Evolutionary conservation across 73 alveolate species (phyloP), one percentile per base, ranked within the genome.

Genomic region (Effrenium voratum): DNA sequence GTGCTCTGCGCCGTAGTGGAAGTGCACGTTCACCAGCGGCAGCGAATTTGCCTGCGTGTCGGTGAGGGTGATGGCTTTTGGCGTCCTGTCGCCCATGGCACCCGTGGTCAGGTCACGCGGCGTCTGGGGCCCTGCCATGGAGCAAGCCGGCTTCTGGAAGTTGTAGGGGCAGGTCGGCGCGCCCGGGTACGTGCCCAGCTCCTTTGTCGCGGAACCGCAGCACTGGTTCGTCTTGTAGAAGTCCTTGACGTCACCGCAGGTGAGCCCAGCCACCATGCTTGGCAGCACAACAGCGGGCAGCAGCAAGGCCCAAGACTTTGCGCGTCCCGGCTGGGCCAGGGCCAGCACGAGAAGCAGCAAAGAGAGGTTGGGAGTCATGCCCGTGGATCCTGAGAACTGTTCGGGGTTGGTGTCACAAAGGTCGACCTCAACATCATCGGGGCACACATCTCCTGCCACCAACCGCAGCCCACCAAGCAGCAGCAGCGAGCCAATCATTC

Each of bases 21-120:
- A 68, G 80, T 68, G 80, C 46, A 68, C 80, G 15, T 68, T 68
- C 80, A 68, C 80, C 80, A 68, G 80, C 40, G 80, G 80, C 44
- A 68, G 80, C 16, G n/a, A 68, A 41, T 68, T 68, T 5, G 80
- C 80, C 80, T 68, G 80, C 16, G 32, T 41, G 36, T 68, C 80
- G 45, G 38, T 68, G 40, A 68, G 80, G 80, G 80, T 68, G 16
- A 41, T 41, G 26, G 80, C 80, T 41, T 68, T 68, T 26, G 80
- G 80, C 44, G 80, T 68, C 80, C 28, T 68, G 16, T 30, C 24
- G 80, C 80, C 80, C 44, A n/a, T 32, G 44, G 80, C 80, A 41
- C 80, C 80, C 40, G 80, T 26, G 24, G 80, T 68, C 80, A 68
- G 45, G 80, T 68, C 80, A 68, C 80, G 80, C 38, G 80, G 80